Evolutionary conservation across 768 basidiomycete species (phyloP).

Genomic region (Russula olivacea): DNA sequence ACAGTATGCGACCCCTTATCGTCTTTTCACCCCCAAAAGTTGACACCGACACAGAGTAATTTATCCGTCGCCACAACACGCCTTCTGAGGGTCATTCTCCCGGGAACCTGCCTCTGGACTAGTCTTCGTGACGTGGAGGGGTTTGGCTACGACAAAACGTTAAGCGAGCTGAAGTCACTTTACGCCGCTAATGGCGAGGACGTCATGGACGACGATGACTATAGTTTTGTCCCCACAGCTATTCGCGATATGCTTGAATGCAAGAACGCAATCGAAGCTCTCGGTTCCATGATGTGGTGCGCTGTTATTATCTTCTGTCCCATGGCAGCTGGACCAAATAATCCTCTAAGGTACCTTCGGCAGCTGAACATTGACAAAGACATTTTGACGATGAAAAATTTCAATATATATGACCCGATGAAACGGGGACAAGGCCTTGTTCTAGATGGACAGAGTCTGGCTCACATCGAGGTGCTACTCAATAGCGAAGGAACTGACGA

Average conservation of each 20-base stretch:
- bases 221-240: constrained; percentile 52
- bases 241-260: constrained; percentile 69
- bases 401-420: constrained; percentile 97
- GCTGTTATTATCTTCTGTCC: constrained; percentile 22
- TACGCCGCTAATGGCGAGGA: constrained; percentile 46
- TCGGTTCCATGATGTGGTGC: constrained; percentile 91
- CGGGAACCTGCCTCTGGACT: constrained; percentile 83
- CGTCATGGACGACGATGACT: constrained; percentile 44
- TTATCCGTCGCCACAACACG: constrained; percentile 78
- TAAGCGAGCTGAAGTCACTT: constrained; percentile 60
- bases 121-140: constrained; percentile 80
- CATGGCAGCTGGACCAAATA: background rate
- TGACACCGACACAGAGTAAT: constrained; percentile 55
- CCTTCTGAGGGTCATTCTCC: constrained; percentile 73
- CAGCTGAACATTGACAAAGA: constrained; percentile 96
- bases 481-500: constrained; percentile 94
- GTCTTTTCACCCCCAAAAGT: background rate
- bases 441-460: constrained; percentile 91
- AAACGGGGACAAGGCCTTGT: constrained; percentile 78
- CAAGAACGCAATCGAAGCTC: constrained; percentile 66
- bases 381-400: constrained; percentile 92
- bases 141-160: constrained; percentile 62
- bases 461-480: constrained; percentile 87
- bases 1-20: constrained; percentile 12
- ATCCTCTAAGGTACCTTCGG: constrained; percentile 57